Percentiles rank a stretch among this genome's conserved stretches.
Evolutionary conservation across 2,329 filamentous ascomycete genomes (phyloP).

Genomic region (Hansfordia pulvinata): DNA sequence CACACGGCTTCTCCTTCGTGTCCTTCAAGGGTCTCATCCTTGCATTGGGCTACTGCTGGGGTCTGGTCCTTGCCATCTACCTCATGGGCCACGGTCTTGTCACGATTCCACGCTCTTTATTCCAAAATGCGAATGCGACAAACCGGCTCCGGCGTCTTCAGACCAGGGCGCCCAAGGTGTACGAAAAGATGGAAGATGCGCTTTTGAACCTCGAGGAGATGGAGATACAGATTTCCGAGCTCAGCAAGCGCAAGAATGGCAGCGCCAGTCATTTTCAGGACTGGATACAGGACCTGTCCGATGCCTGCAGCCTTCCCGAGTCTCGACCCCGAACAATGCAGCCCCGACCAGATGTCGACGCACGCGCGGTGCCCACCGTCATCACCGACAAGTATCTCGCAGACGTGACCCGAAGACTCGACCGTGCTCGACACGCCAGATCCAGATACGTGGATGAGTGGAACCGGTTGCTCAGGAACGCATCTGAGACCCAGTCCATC

Average conservation of each 20-base stretch:
- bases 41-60: conserved; percentile 92
- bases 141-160: conserved; percentile 64
- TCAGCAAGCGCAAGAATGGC: conserved; percentile 69
- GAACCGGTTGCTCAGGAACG: conserved; percentile 63
- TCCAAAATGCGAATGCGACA: conserved; percentile 66
- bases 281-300: conserved; percentile 91
- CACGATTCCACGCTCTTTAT: conserved; percentile 70
- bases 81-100: conserved; percentile 96
- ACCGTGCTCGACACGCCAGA: conserved; percentile 70
- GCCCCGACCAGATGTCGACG: conserved; percentile 26
- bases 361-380: conserved; percentile 54
- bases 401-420: conserved; percentile 70
- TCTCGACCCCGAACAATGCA: conserved; percentile 29
- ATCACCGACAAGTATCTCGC: conserved; percentile 91
- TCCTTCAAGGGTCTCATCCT: conserved; percentile 78
- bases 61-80: conserved; percentile 82
- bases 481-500: conserved; percentile 64
- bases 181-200: conserved; percentile 81
- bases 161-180: conserved; percentile 61
- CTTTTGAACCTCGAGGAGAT: conserved; percentile 67
- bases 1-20: conserved; percentile 57
- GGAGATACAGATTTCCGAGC: conserved; percentile 66
- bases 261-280: conserved; percentile 66
- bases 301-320: conserved; percentile 60
- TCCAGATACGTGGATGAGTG: conserved; percentile 77